phyloP scores from a whole-genome alignment of 2,329 filamentous ascomycete species.

The Blastomyces emzantsi region DNA sequence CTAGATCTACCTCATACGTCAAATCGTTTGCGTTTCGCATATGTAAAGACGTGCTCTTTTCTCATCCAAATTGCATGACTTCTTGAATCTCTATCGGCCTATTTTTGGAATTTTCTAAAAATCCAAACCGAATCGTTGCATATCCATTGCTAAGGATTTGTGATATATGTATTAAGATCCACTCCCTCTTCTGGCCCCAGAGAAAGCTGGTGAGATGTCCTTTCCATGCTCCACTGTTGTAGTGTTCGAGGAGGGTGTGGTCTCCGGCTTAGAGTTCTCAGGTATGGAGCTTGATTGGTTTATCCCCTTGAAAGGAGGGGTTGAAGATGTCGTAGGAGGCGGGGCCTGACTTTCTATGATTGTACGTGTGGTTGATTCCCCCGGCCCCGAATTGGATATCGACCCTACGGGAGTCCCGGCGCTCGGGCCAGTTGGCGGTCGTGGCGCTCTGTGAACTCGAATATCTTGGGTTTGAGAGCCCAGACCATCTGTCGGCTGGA shows the following conservation, averaged over 20 bases:
- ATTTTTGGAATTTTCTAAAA: not conserved
- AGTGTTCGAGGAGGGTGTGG: slow-evolving; percentile 7
- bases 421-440: slow-evolving; percentile 8
- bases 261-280: slow-evolving; percentile 10
- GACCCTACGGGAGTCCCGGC: slow-evolving; percentile 5
- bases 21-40: slow-evolving; percentile 6
- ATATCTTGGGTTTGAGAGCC: slow-evolving; percentile 14
- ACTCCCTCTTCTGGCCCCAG: slow-evolving; percentile 1
- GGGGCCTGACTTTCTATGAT: slow-evolving; percentile 12
- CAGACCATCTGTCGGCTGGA: slow-evolving; percentile 9
- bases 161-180: slow-evolving; percentile 1
- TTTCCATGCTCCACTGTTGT: slow-evolving; percentile 8
- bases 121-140: not conserved
- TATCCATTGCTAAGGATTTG: not conserved
- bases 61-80: not conserved
- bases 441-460: slow-evolving; percentile 13
- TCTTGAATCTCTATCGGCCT: not conserved
- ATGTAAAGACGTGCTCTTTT: not conserved
- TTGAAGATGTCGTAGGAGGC: slow-evolving; percentile 8
- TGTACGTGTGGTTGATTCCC: slow-evolving; percentile 14
- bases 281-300: slow-evolving; percentile 9
- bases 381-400: slow-evolving; percentile 6
- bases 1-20: slow-evolving; percentile 1
- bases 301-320: slow-evolving; percentile 11
- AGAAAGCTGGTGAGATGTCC: slow-evolving; percentile 8